Conservation (phyloP, 257 asterid species). For the Plantago major region DNA sequence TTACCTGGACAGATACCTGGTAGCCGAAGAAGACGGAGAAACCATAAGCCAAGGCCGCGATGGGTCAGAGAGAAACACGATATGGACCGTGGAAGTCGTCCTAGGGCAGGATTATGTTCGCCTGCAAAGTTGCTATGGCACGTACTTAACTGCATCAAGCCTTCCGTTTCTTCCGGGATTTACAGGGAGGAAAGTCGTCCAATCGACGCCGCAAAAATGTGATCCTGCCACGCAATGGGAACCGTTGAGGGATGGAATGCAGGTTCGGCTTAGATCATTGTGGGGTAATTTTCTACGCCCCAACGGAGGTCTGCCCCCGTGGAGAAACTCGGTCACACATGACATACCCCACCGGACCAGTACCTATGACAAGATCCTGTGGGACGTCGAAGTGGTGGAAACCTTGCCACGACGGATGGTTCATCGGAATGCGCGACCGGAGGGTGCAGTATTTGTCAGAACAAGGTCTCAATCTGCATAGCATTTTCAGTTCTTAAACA, state of each 20-base stretch:
- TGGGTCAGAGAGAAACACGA: constrained; percentile 32
- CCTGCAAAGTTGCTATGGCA: constrained; percentile 55
- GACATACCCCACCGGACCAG: constrained; percentile 43
- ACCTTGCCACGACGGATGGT: neutral
- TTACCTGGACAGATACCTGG: constrained; percentile 48
- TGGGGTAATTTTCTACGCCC: constrained; percentile 59
- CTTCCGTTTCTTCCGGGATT: constrained; percentile 46
- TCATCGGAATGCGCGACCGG: neutral
- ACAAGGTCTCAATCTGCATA: constrained; percentile 26
- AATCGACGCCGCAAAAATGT: constrained; percentile 30
- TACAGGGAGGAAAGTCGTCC: constrained; percentile 47
- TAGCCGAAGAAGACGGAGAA: constrained; percentile 52
- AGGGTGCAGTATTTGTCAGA: neutral
- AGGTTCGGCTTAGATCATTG: constrained; percentile 49
- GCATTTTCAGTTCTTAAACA: too few relatives aligned
- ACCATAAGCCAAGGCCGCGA: constrained; percentile 44
- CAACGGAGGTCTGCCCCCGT: constrained; percentile 67
- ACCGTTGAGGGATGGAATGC: constrained; percentile 73
- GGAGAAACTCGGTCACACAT: constrained; percentile 68
- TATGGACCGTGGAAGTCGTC: constrained; percentile 50
- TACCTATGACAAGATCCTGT: constrained; percentile 45
- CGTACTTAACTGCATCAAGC: constrained; percentile 62
- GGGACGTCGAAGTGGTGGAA: constrained; percentile 83
- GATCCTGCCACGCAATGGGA: constrained; percentile 62
- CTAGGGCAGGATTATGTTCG: constrained; percentile 35